Evolutionary conservation across 768 basidiomycete genomes (phyloP).

Genomic region (Hygrophorus pudorinus): DNA sequence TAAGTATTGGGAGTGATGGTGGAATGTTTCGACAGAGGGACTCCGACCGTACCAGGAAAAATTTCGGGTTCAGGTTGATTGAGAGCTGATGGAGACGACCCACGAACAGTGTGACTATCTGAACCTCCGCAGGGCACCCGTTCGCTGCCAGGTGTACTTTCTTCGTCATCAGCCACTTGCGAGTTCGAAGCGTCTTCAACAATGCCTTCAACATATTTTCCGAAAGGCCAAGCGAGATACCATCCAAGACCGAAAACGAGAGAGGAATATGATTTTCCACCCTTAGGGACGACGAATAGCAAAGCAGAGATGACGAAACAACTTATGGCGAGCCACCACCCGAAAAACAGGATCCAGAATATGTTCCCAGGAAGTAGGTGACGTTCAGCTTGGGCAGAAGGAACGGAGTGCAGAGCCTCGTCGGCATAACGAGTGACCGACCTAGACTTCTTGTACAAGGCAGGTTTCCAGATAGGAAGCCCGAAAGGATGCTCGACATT

Average conservation of each 20-base stretch:
- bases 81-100: conserved; percentile 17
- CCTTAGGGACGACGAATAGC: conserved; percentile 65
- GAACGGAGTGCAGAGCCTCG: conserved; percentile 83
- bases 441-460: conserved; percentile 94
- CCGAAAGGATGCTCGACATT: conserved; percentile 99
- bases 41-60: conserved; percentile 14
- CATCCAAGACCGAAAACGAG: conserved; percentile 88
- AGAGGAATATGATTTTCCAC: conserved; percentile 76
- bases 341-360: conserved; percentile 83
- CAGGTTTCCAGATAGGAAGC: conserved; percentile 99
- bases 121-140: conserved; percentile 18
- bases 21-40: conserved; percentile 31
- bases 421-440: conserved; percentile 96
- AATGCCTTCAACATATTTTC: conserved; percentile 94
- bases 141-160: conserved; percentile 19
- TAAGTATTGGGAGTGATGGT: conserved; percentile 33
- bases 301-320: conserved; percentile 62
- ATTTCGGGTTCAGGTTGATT: conserved; percentile 10
- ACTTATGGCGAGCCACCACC: conserved; percentile 81
- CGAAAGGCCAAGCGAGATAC: conserved; percentile 98
- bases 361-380: conserved; percentile 92
- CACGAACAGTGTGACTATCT: conserved; percentile 30
- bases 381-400: conserved; percentile 87
- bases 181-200: conserved; percentile 32
- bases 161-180: conserved; percentile 25